phyloP scores from a whole-genome alignment of 495 filamentous ascomycete species.

The Penicillium psychrofluorescens region DNA sequence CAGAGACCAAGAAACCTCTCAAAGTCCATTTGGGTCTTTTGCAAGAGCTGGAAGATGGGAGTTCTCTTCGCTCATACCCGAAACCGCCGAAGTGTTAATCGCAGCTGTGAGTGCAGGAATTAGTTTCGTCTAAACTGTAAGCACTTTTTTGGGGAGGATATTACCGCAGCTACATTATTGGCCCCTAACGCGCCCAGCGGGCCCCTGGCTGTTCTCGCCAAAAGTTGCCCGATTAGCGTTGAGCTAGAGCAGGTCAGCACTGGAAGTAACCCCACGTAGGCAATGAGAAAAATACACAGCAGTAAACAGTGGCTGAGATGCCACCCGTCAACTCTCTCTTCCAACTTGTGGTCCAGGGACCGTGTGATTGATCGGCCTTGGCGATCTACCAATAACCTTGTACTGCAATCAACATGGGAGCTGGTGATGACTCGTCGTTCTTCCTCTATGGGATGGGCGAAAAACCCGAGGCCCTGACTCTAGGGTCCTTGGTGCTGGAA shows the following conservation, averaged over 20 bases:
- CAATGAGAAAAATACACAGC: background rate
- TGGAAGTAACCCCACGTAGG: background rate
- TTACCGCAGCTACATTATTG: background rate
- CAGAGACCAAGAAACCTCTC: constrained; percentile 10
- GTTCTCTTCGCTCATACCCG: too few relatives aligned
- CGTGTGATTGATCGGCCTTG: background rate
- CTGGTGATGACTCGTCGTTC: constrained; percentile 16
- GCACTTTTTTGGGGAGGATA: background rate
- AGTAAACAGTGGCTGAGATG: background rate
- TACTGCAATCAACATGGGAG: constrained; percentile 1
- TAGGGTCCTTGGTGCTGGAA: constrained; percentile 18
- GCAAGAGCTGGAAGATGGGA: background rate
- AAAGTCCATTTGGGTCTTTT: constrained; percentile 6
- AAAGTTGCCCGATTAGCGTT: constrained; percentile 8
- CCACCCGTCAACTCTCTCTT: background rate
- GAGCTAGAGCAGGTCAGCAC: too few relatives aligned
- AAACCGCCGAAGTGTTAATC: too few relatives aligned
- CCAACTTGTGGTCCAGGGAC: background rate
- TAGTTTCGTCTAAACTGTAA: too few relatives aligned
- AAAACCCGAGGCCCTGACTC: constrained; percentile 17
- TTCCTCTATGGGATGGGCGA: constrained; percentile 21
- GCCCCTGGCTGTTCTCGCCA: constrained; percentile 3
- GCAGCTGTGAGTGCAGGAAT: too few relatives aligned
- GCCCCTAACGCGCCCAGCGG: background rate
- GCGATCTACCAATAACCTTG: background rate